Percentiles rank a stretch among this genome's conserved stretches.
phyloP scores from a whole-genome alignment of 2,329 filamentous ascomycete genomes.

The Penicillium sp. region DNA sequence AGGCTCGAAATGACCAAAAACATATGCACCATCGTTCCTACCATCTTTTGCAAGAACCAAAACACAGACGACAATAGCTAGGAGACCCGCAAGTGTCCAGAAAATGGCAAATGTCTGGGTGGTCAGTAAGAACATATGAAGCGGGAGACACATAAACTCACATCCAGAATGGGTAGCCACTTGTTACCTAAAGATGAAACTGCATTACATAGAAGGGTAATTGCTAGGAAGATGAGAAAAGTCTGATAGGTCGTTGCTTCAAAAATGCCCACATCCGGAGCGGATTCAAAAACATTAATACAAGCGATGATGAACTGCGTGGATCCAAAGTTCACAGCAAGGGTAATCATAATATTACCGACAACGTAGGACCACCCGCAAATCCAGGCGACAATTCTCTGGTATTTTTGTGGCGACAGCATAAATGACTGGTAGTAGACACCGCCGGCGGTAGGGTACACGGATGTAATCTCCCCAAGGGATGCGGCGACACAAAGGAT shows the following conservation, averaged over 20 bases:
- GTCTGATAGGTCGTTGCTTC: slow-evolving; percentile 65
- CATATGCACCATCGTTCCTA: slow-evolving; percentile 63
- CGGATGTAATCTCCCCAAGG: slow-evolving; percentile 69
- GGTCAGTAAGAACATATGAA: slow-evolving; percentile 57
- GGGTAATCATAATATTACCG: slow-evolving; percentile 77
- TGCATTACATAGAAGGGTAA: slow-evolving; percentile 63
- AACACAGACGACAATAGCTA: slow-evolving; percentile 70
- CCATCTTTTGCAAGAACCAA: slow-evolving; percentile 71
- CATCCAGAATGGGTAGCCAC: slow-evolving; percentile 65
- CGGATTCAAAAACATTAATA: slow-evolving; percentile 59
- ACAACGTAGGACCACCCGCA: slow-evolving; percentile 75
- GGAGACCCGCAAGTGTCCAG: slow-evolving; percentile 67
- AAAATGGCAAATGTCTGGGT: slow-evolving; percentile 71
- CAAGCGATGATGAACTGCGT: slow-evolving; percentile 59
- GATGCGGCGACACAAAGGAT: slow-evolving; percentile 66
- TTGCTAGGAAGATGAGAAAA: slow-evolving; percentile 70
- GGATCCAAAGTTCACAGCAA: slow-evolving; percentile 75
- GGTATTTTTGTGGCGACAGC: slow-evolving; percentile 65
- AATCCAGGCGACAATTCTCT: slow-evolving; percentile 68
- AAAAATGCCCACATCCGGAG: slow-evolving; percentile 54
- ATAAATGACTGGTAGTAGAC: slow-evolving; percentile 73
- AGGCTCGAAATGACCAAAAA: slow-evolving; percentile 59
- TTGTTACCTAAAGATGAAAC: slow-evolving; percentile 58
- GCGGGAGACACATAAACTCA: slow-evolving; percentile 48
- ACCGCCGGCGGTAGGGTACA: slow-evolving; percentile 68